phyloP scores from a whole-genome alignment of 1,139 yeast species.

The Insectozyma bohioensis region DNA sequence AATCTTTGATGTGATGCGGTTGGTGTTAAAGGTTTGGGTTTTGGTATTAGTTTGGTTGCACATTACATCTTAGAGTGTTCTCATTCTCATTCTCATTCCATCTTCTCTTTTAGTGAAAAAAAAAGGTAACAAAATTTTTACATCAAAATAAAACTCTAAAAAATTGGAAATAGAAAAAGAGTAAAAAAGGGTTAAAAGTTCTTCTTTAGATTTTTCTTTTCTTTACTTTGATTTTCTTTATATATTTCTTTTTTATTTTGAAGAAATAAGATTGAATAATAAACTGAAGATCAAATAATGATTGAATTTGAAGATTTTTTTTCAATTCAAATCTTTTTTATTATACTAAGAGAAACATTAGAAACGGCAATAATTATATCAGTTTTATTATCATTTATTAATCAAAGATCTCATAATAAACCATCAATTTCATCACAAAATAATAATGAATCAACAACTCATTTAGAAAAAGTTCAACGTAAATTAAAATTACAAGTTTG shows the following conservation, averaged over 20 bases:
- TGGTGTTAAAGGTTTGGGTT: no score
- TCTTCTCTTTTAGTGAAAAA: no score
- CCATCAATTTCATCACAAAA: conserved; percentile 4
- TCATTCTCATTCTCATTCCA: no score
- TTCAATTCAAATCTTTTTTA: conserved; percentile 80
- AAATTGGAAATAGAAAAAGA: no score
- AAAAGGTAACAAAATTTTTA: no score
- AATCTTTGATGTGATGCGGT: no score
- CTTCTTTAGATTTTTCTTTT: background rate
- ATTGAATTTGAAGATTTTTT: conserved; percentile 49
- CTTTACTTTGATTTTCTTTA: background rate
- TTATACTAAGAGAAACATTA: conserved; percentile 80
- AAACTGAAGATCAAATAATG: conserved; percentile 11
- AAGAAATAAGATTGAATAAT: background rate
- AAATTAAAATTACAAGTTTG: conserved; percentile 70
- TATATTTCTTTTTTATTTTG: background rate
- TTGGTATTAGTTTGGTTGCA: no score
- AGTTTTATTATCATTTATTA: conserved; percentile 76
- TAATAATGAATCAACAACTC: conserved; percentile 1
- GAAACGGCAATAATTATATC: conserved; percentile 89
- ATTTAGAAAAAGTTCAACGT: conserved; percentile 17
- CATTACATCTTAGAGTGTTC: no score
- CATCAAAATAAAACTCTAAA: no score
- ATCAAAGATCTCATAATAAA: conserved; percentile 44
- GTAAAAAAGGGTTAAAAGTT: background rate